Evolutionary conservation across 2,329 filamentous ascomycete genomes (phyloP).

Genomic region (Epichloe aotearoae): DNA sequence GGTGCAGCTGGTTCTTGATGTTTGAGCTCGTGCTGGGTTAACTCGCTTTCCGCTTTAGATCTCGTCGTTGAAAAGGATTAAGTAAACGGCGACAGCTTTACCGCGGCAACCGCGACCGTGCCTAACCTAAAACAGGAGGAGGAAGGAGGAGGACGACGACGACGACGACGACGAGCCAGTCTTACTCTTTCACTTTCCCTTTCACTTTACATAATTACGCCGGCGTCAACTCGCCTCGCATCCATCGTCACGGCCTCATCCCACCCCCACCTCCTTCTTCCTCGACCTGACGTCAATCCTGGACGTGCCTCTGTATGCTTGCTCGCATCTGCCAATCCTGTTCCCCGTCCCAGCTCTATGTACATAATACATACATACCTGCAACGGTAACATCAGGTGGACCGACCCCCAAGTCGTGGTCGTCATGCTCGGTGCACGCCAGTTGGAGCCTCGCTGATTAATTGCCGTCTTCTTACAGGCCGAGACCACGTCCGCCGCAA

Average conservation of each 20-base stretch:
- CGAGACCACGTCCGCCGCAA: background rate
- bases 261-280: background rate
- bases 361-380: background rate
- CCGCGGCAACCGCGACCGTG: conserved; percentile 1
- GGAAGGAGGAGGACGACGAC: background rate
- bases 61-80: background rate
- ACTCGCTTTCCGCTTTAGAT: too few species aligned
- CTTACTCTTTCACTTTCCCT: background rate
- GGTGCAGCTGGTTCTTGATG: too few species aligned
- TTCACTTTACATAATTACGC: background rate
- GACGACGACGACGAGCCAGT: background rate
- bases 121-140: background rate
- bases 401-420: background rate
- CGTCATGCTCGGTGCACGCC: background rate
- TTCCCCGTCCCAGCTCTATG: background rate
- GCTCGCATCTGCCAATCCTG: background rate
- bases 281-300: background rate
- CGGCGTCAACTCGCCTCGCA: background rate
- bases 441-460: conserved; percentile 18
- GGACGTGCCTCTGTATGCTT: background rate
- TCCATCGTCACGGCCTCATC: background rate
- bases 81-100: background rate
- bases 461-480: conserved; percentile 22
- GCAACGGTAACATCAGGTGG: background rate
- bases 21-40: too few species aligned